Evolutionary conservation across 2,329 filamentous ascomycete genomes (phyloP).

Genomic region (Exserohilum turcica): DNA sequence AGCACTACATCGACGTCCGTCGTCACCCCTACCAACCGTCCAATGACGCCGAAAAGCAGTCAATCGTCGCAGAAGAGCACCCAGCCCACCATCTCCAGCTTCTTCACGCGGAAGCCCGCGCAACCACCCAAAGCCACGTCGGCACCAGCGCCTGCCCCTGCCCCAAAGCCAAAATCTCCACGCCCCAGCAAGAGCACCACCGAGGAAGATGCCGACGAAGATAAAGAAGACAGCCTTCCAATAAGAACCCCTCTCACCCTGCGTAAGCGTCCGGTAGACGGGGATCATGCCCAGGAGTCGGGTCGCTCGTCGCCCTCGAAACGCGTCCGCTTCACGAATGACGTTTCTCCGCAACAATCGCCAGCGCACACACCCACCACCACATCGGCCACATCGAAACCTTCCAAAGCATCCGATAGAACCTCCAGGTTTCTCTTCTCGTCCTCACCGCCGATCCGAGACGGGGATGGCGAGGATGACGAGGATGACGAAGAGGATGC

Average conservation of each 20-base stretch:
- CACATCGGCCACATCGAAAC: slow-evolving; percentile 37
- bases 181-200: slow-evolving; percentile 18
- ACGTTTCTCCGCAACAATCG: slow-evolving; percentile 27
- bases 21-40: slow-evolving; percentile 6
- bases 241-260: slow-evolving; percentile 10
- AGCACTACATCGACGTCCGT: slow-evolving; percentile 13
- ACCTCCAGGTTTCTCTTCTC: slow-evolving; percentile 66
- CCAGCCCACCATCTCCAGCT: slow-evolving; percentile 83
- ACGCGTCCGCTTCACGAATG: slow-evolving; percentile 38
- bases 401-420: slow-evolving; percentile 50
- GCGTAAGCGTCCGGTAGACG: slow-evolving; percentile 43
- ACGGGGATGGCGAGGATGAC: slow-evolving; percentile 29
- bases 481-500: slow-evolving; percentile 52
- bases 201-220: slow-evolving; percentile 1
- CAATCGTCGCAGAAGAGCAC: slow-evolving; percentile 60
- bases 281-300: slow-evolving; percentile 42
- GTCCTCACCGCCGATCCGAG: slow-evolving; percentile 51
- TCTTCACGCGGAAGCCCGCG: slow-evolving; percentile 65
- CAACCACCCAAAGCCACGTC: slow-evolving; percentile 38
- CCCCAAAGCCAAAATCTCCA: slow-evolving; percentile 25
- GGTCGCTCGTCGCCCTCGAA: slow-evolving; percentile 44
- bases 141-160: slow-evolving; percentile 12
- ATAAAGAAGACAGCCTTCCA: slow-evolving; percentile 22
- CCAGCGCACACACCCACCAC: slow-evolving; percentile 30
- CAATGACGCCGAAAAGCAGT: slow-evolving; percentile 48